A percentile compares a stretch with the other conserved stretches of the same genome.
These are phyloP conservation scores for Excoecaria agallocha DNA, from an alignment of 345 rosid genomes.

Conservation along the genomic window DNA sequence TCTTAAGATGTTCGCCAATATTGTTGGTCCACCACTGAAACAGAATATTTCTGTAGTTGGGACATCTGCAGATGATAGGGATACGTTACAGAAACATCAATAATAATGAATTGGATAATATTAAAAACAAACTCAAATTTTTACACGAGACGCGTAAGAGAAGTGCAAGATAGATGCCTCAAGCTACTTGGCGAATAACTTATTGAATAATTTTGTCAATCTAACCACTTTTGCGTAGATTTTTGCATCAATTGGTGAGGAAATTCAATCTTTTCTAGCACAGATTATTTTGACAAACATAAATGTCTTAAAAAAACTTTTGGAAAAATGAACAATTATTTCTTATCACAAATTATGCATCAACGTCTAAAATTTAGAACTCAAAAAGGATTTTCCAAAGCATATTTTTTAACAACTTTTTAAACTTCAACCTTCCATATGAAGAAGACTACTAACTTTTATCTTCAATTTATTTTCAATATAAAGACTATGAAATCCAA, in stretches of 20 bases:
- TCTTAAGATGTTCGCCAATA: constrained; percentile 46
- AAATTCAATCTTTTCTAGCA: neutral
- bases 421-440: too few species aligned
- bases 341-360: neutral
- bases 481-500: too few species aligned
- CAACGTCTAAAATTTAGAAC: neutral
- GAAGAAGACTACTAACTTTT: too few species aligned
- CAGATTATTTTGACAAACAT: neutral
- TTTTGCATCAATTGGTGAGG: neutral
- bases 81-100: constrained; percentile 3
- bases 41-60: constrained; percentile 66
- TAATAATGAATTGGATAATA: constrained; percentile 1
- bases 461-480: too few species aligned
- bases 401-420: neutral
- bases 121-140: neutral
- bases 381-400: neutral
- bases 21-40: constrained; percentile 50
- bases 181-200: neutral
- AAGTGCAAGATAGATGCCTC: neutral
- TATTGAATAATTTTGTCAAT: neutral
- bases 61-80: constrained; percentile 44
- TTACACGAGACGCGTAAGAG: neutral
- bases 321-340: neutral
- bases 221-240: neutral
- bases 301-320: neutral